Base-by-base conservation (phyloP, 257 asterid species). In the Anisodus acutangulus region DNA sequence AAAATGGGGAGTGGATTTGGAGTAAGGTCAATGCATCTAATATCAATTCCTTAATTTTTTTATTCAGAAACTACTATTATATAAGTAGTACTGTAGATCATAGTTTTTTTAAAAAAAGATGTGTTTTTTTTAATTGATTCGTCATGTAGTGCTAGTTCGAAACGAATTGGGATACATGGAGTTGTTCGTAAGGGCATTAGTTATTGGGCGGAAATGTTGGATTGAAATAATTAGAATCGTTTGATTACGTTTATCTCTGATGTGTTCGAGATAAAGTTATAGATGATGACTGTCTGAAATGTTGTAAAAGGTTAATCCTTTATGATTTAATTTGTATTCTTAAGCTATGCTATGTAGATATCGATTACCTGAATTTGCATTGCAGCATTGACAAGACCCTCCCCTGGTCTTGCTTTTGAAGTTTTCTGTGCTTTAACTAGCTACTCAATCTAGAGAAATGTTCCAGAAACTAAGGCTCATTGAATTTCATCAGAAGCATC, bases 391-490 rank as follows among this genome's bases (percentile, higher is more conserved):
- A 47, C 17, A 19, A 72, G 19, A 47, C 31, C 58, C 80, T 72
- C 54, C 37, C 11, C 6, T 47, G 60, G 15, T 76, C 81, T 76
- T 51, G 64, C 4, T 51, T 76, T 6, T 13, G 26, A 8, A 51
- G 39, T 51, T 76, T 17, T 13, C 2, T 8, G 81, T 76, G 31
- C 26, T 78, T 17, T 53, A 26, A 26, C 22, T 53, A 53, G 31
- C 81, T 26, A 53, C 13, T 51, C 19, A 76, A 76, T 12, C 81
- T 76, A 76, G 43, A 26, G 51, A 41, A 19, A 76, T 76, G 62
- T 51, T 51, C 63, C 12, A 13, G 51, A 76, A 76, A 53, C 22
- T 8, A 76, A 26, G 78, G 59, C 11, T 49, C 22, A 0, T 51
- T 17, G 37, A 70, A n/a, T 70, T 70, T 22, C 63, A 76, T 76